Evolutionary conservation across 2,329 filamentous ascomycete species (phyloP).

Genomic region (Lasiodiplodia sp.): DNA sequence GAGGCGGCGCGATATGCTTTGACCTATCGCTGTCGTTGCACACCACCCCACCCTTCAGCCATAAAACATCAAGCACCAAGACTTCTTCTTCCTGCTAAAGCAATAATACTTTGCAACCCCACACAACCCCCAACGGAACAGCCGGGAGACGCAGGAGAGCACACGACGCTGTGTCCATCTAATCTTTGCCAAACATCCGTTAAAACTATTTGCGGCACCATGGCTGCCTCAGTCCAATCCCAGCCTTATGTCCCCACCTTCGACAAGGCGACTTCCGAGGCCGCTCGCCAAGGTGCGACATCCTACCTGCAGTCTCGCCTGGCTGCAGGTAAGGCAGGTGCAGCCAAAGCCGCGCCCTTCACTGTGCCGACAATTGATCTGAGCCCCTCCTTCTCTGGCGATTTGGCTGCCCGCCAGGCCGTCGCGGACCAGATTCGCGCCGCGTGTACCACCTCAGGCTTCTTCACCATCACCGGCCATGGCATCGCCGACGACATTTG

Average conservation of each 20-base stretch:
- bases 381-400: constrained; percentile 43
- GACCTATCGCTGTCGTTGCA: not conserved
- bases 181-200: not conserved
- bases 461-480: constrained; percentile 52
- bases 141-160: not conserved
- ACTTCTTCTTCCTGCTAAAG: not conserved
- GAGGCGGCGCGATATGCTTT: constrained; percentile 5
- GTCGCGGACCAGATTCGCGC: constrained; percentile 49
- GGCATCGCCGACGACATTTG: constrained; percentile 40
- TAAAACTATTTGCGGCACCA: not conserved
- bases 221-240: constrained; percentile 18
- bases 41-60: constrained; percentile 1
- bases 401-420: constrained; percentile 42
- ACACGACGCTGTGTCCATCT: not conserved
- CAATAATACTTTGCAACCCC: not conserved
- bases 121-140: not conserved
- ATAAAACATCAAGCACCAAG: constrained; percentile 13
- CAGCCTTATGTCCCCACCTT: constrained; percentile 10
- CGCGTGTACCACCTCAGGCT: constrained; percentile 49
- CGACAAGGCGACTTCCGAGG: constrained; percentile 24
- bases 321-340: not conserved
- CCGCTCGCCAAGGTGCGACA: constrained; percentile 22
- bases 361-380: constrained; percentile 50
- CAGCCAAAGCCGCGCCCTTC: constrained; percentile 34
- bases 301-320: constrained; percentile 26